Evolutionary conservation across 2,329 filamentous ascomycete species (phyloP), one percentile per base, ranked within the genome.

Genomic region (Monosporascus sp.): DNA sequence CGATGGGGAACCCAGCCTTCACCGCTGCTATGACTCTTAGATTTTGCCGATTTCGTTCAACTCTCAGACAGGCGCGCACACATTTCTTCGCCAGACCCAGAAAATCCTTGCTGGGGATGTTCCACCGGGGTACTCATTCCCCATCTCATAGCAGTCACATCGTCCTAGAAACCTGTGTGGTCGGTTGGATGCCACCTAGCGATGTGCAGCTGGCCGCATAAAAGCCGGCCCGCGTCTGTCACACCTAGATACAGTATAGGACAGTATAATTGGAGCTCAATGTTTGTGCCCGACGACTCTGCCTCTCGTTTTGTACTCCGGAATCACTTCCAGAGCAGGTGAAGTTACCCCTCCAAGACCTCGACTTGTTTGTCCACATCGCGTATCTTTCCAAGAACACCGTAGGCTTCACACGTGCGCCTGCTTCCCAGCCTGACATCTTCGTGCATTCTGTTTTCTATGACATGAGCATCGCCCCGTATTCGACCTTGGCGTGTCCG

Each of bases 141-240:
- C 54, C 54, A 54, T 60, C 51, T 58, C 48, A 57, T 53, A 53
- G 54, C 54, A 55, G 55, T 57, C 57, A 59, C 57, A 64, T 66
- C 56, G 57, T 55, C 58, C 59, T 61, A 57, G 57, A 62, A 60
- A 51, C 54, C 56, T 54, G 62, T 62, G 59, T 60, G 56, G 63
- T 61, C 52, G 15, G 42, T 46, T 14, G 15, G 57, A 58, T 58
- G 57, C 54, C 54, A 14, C 31, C 31, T 34, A 34, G 31, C 31
- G 11, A 62, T 56, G 60, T 60, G 61, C 62, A 55, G 57, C 49
- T 61, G 64, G 64, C 58, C 63, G 61, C 60, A 60, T 62, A 55
- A 64, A 62, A 64, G 61, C 61, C 64, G 63, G 59, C 64, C 60
- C 64, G 57, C 59, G 50, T 58, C 39, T 11, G 39, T 42, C 39